Evolutionary conservation across 306 rosid genomes (phyloP).

Genomic region (Dryas alaskensis): DNA sequence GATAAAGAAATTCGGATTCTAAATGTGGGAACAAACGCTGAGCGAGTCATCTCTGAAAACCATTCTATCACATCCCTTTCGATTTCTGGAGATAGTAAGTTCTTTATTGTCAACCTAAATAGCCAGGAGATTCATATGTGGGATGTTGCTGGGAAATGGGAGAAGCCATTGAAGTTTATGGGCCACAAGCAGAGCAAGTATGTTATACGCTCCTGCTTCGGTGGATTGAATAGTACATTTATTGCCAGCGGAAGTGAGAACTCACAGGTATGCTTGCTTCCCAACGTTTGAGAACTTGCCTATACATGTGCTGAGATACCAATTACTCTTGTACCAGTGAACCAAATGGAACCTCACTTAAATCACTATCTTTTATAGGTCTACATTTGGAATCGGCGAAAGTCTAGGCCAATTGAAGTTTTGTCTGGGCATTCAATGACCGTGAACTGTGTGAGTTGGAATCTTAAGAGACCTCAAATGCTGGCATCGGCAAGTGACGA

Average conservation of each 20-base stretch:
- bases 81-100: slow-evolving; percentile 65
- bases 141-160: slow-evolving; percentile 75
- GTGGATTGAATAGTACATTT: slow-evolving; percentile 65
- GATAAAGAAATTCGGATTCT: slow-evolving; percentile 74
- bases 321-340: not conserved
- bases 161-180: slow-evolving; percentile 46
- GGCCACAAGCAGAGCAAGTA: slow-evolving; percentile 73
- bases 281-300: not conserved
- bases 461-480: slow-evolving; percentile 75
- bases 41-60: slow-evolving; percentile 65
- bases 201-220: slow-evolving; percentile 88
- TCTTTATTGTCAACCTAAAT: slow-evolving; percentile 82
- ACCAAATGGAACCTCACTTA: slow-evolving; percentile 11
- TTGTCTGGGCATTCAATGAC: slow-evolving; percentile 71
- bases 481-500: slow-evolving; percentile 93
- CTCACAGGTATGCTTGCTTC: slow-evolving; percentile 53
- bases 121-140: slow-evolving; percentile 94
- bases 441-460: slow-evolving; percentile 97
- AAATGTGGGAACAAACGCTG: slow-evolving; percentile 54
- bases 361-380: slow-evolving; percentile 46
- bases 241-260: slow-evolving; percentile 93
- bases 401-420: slow-evolving; percentile 62
- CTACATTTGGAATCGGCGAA: slow-evolving; percentile 71
- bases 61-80: slow-evolving; percentile 63
- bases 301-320: not conserved